A percentile compares a stretch with the other conserved stretches of the same genome.
Evolutionary conservation across 768 basidiomycete species (phyloP).

Genomic region (Leccinum arenicola): DNA sequence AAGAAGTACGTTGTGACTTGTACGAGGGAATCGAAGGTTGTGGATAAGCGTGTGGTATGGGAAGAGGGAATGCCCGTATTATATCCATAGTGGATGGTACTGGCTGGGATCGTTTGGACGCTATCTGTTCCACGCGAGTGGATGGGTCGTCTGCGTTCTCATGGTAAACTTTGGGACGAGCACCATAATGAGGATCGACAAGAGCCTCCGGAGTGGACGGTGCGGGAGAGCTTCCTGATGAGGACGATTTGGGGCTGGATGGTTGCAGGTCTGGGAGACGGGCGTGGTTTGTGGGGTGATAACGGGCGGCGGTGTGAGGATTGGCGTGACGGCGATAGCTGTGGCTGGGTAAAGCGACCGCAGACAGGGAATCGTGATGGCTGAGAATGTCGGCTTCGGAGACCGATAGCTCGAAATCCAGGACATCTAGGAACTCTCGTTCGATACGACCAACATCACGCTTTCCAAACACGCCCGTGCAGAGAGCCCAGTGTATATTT

Average conservation of each 20-base stretch:
- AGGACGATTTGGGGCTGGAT: slow-evolving; percentile 38
- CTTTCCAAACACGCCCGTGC: slow-evolving; percentile 79
- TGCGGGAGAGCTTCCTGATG: slow-evolving; percentile 34
- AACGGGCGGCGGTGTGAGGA: slow-evolving; percentile 18
- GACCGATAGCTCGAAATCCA: slow-evolving; percentile 71
- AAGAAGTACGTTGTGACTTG: slow-evolving; percentile 26
- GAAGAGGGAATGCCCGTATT: slow-evolving; percentile 48
- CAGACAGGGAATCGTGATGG: slow-evolving; percentile 37
- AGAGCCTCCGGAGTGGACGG: slow-evolving; percentile 31
- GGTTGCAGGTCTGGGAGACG: slow-evolving; percentile 44
- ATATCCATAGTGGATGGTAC: slow-evolving; percentile 39
- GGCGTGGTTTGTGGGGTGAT: slow-evolving; percentile 18
- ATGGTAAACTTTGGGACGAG: slow-evolving; percentile 27
- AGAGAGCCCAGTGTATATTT: slow-evolving; percentile 89
- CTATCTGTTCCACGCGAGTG: slow-evolving; percentile 24
- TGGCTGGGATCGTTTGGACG: slow-evolving; percentile 25
- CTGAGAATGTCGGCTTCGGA: slow-evolving; percentile 61
- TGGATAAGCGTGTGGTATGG: slow-evolving; percentile 29
- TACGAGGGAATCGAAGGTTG: slow-evolving; percentile 21
- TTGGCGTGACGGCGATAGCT: slow-evolving; percentile 26
- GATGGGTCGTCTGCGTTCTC: slow-evolving; percentile 25
- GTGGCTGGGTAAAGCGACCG: slow-evolving; percentile 26
- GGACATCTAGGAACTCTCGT: slow-evolving; percentile 77
- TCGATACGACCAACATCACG: slow-evolving; percentile 79
- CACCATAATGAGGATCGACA: slow-evolving; percentile 19